These are phyloP conservation scores for Phytophthora pistaciae DNA, from an alignment of 352 stramenopile species.

Conservation along the genomic window DNA sequence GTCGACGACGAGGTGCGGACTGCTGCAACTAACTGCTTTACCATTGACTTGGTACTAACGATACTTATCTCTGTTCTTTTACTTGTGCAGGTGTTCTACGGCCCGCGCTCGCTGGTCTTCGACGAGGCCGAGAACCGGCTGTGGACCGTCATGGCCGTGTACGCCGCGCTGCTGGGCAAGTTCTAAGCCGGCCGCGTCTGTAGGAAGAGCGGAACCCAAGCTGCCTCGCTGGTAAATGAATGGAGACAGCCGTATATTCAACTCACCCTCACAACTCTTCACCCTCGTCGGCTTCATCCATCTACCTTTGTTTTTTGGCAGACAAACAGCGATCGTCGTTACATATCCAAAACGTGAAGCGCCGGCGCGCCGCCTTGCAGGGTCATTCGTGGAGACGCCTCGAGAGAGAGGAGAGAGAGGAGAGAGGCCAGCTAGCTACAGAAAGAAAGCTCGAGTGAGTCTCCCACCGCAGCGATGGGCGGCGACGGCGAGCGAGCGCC, in stretches of 20 bases:
- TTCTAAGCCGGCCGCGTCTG: constrained; percentile 19
- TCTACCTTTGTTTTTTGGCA: background rate
- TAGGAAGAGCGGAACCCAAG: constrained; percentile 1
- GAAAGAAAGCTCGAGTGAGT: background rate
- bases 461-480: constrained; percentile 43
- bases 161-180: constrained; percentile 60
- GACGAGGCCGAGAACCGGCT: constrained; percentile 98
- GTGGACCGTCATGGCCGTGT: constrained; percentile 99
- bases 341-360: constrained; percentile 33
- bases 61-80: background rate
- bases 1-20: constrained; percentile 94
- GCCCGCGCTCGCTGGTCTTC: constrained; percentile 95
- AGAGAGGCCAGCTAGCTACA: background rate
- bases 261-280: constrained; percentile 1
- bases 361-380: constrained; percentile 16
- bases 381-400: constrained; percentile 10
- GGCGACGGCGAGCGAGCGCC: constrained; percentile 41
- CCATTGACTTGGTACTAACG: background rate
- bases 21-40: background rate
- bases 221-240: constrained; percentile 28
- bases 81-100: constrained; percentile 93
- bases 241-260: constrained; percentile 18
- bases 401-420: background rate
- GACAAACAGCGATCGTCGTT: constrained; percentile 12
- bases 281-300: background rate